Base-by-base conservation (phyloP, 225 moss, liverwort and hornwort genomes). In the Marchantia polymorpha region DNA sequence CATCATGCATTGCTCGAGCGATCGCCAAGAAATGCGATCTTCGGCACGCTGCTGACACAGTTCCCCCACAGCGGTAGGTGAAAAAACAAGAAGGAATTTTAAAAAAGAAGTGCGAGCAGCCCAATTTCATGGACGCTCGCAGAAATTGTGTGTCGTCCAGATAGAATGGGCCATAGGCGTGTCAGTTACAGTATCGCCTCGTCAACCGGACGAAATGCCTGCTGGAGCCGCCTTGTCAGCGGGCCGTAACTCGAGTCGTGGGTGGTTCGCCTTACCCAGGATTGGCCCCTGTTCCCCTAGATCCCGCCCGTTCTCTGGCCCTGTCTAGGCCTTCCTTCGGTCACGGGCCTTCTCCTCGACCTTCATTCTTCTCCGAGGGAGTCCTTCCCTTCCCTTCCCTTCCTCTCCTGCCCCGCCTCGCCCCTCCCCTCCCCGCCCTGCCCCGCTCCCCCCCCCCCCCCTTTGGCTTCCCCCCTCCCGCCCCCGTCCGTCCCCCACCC, bases 171-270 rank as follows among this genome's bases (percentile, higher is more conserved):
- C 25, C 26, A 54, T 12, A 52, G 53, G 73, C 73, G 73, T 73
- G 73, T 73, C 73, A 73, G 73, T 73, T 73, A 73, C 73, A 73
- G 73, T 10, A 52, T 53, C 52, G 52, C 27, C 54, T 39, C 31
- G 58, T 60, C 31, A 76, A 58, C 76, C 39, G 49, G 49, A 31
- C 19, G 59, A 76, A 76, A 30, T 58, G 39, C 59, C 59, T 76
- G 76, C 76, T 16, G 76, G 59, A 61, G 76, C 60, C 76, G 31
- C 20, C 76, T 61, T 46, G 76, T 76, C 59, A 76, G 76, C 76
- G 31, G 11, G 59, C 60, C 31, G 47, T 22, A 60, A 76, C 27
- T 23, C n/a, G n/a, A 54, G 73, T 73, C 73, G 73, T 73, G 73
- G 53, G 73, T 52, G 11, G 53, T 73, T 73, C 73, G 27, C 53